Percentiles rank a stretch among this genome's conserved stretches.
Conservation (phyloP, 2,329 filamentous ascomycete genomes). For the Calonectria montana region DNA sequence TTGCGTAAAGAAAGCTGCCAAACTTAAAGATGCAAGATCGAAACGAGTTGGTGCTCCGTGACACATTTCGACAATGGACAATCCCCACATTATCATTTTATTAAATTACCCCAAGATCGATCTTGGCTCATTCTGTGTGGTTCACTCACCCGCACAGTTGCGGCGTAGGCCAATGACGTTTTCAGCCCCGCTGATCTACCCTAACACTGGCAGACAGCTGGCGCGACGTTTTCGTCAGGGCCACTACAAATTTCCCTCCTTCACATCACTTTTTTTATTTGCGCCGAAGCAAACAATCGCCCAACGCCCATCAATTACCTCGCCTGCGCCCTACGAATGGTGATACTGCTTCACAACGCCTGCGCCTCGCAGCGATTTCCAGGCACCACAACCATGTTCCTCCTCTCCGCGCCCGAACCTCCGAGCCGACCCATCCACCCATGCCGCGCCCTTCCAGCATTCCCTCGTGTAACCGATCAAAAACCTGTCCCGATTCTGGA, state of each 20-base stretch:
- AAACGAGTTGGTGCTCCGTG: too few relatives aligned
- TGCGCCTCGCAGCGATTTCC: background rate
- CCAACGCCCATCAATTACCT: background rate
- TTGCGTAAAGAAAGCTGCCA: too few relatives aligned
- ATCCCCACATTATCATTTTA: too few relatives aligned
- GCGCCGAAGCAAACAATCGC: background rate
- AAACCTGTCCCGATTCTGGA: background rate
- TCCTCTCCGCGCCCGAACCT: background rate
- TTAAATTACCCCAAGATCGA: too few relatives aligned
- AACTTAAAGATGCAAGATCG: too few relatives aligned
- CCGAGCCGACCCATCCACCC: background rate
- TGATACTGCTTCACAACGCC: background rate
- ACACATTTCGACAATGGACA: too few relatives aligned
- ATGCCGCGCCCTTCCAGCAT: too few relatives aligned
- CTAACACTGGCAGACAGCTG: constrained; percentile 15
- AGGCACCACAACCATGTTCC: background rate
- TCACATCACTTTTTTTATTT: constrained; percentile 31
- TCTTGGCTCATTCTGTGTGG: background rate
- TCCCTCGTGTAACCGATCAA: background rate
- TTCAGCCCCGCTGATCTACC: background rate
- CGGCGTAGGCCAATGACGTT: background rate
- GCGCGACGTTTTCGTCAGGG: constrained; percentile 24
- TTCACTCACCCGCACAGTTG: background rate
- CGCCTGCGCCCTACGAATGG: background rate
- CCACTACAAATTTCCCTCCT: constrained; percentile 31